These are phyloP conservation scores for Solanum piurae DNA, from an alignment of 257 asterid species.

Conservation along the genomic window DNA sequence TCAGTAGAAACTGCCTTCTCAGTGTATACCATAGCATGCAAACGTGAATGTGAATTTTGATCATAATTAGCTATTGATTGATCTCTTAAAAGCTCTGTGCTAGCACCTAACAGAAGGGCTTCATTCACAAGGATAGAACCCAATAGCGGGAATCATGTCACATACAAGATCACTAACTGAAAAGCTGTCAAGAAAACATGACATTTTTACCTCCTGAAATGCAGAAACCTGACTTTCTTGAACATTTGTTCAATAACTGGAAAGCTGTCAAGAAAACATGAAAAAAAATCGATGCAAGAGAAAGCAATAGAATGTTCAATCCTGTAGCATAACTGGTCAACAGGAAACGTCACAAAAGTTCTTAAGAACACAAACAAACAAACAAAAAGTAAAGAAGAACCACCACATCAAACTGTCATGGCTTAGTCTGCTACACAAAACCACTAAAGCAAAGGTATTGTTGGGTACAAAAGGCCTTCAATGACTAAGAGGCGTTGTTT, in stretches of 20 bases:
- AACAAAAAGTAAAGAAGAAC: not conserved
- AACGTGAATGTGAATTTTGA: not conserved
- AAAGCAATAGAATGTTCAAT: not conserved
- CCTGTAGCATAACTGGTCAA: not conserved
- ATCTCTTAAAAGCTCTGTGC: not conserved
- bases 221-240: not conserved
- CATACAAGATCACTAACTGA: not conserved
- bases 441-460: not conserved
- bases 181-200: not conserved
- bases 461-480: conserved; percentile 14
- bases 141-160: not conserved
- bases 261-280: not conserved
- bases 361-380: not conserved
- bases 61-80: not conserved
- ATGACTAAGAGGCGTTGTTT: not conserved
- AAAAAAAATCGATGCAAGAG: not conserved
- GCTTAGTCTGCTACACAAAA: not conserved
- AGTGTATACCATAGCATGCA: not conserved
- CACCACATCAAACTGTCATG: not conserved
- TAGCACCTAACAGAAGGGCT: not conserved
- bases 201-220: not conserved
- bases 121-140: not conserved
- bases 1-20: not conserved
- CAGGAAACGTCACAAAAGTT: not conserved
- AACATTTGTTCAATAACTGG: not conserved